Percentiles rank a stretch among this genome's conserved stretches.
Evolutionary conservation across 495 filamentous ascomycete species (phyloP).

Genomic region (Staphylotrichum longicolle): DNA sequence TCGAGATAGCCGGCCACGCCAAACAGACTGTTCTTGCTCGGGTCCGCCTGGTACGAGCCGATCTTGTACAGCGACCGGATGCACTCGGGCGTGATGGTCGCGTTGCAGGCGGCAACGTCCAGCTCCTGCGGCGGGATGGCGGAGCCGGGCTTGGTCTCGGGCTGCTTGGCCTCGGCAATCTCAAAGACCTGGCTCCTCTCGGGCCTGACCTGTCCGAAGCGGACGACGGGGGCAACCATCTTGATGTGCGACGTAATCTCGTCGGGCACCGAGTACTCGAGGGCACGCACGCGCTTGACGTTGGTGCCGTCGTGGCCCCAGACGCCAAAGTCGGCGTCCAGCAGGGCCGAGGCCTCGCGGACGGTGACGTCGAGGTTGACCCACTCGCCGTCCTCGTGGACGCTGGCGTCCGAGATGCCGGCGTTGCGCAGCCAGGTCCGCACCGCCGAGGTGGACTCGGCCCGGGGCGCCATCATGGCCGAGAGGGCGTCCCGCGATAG

Average conservation of each 20-base stretch:
- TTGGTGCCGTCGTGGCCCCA: slow-evolving; percentile 10
- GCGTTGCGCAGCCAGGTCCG: slow-evolving; percentile 3
- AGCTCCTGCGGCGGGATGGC: slow-evolving; percentile 11
- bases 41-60: slow-evolving; percentile 46
- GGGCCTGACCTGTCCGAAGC: slow-evolving; percentile 2
- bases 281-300: slow-evolving; percentile 11
- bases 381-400: slow-evolving; percentile 8
- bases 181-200: slow-evolving; percentile 7
- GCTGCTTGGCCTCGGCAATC: background rate
- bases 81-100: slow-evolving; percentile 56
- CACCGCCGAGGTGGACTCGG: slow-evolving; percentile 10
- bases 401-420: background rate
- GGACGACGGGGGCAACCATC: slow-evolving; percentile 10
- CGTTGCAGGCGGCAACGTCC: slow-evolving; percentile 41
- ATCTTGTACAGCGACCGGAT: slow-evolving; percentile 61
- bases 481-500: slow-evolving; percentile 6
- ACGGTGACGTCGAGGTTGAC: slow-evolving; percentile 1
- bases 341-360: slow-evolving; percentile 5
- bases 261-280: slow-evolving; percentile 13
- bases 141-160: background rate
- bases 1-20: slow-evolving; percentile 59
- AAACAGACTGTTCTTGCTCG: slow-evolving; percentile 43
- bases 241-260: slow-evolving; percentile 1
- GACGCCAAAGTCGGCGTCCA: slow-evolving; percentile 8
- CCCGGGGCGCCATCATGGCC: slow-evolving; percentile 4